Evolutionary conservation across 345 rosid species (phyloP).

Genomic region (Hirschfeldia incana): DNA sequence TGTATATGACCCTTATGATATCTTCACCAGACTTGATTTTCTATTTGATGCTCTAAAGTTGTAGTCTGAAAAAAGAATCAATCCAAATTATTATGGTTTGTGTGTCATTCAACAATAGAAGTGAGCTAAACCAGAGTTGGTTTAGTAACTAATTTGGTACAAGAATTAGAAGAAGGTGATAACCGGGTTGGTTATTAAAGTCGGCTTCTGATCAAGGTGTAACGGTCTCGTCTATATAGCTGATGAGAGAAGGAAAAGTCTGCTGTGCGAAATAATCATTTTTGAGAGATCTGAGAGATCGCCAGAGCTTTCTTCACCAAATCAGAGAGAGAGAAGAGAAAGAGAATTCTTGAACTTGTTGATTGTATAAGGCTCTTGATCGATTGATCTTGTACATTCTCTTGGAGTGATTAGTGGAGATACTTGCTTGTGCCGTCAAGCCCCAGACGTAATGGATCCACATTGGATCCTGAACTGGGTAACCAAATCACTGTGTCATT

Average conservation of each 20-base stretch:
- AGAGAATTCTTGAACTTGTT: not conserved
- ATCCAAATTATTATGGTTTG: not conserved
- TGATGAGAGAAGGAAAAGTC: too few species aligned
- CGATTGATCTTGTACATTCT: not conserved
- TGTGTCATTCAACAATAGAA: not conserved
- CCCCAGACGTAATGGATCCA: not conserved
- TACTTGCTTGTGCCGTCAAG: not conserved
- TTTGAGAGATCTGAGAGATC: too few species aligned
- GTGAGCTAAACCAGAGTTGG: not conserved
- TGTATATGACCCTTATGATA: too few species aligned
- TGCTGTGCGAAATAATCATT: too few species aligned
- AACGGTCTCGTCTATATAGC: too few species aligned
- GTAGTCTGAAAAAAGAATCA: too few species aligned
- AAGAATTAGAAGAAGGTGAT: not conserved
- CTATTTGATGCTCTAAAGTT: too few species aligned
- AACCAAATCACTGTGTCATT: not conserved
- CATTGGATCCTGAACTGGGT: not conserved
- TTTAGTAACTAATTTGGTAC: not conserved
- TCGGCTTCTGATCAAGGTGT: too few species aligned
- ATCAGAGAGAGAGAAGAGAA: too few species aligned
- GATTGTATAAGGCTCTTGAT: not conserved
- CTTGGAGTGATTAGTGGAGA: not conserved
- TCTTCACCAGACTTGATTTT: too few species aligned
- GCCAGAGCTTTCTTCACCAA: too few species aligned
- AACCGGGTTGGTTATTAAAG: not conserved